Evolutionary conservation across 139 green algal species (phyloP).

Genomic region (Zygnema circumcarinatum): DNA sequence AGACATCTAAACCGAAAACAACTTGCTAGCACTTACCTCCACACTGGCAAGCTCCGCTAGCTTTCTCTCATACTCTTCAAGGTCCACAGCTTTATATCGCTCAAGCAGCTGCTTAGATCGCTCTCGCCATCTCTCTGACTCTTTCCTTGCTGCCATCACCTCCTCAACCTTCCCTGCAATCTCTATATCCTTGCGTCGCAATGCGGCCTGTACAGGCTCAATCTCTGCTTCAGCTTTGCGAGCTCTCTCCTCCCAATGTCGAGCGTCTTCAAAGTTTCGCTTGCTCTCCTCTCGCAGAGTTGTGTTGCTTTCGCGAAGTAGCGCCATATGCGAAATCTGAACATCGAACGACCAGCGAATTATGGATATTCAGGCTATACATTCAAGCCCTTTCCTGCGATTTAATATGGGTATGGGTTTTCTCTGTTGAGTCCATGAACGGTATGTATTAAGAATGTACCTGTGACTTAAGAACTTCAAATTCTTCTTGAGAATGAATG

Average conservation of each 20-base stretch:
- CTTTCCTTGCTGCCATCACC: constrained; percentile 3
- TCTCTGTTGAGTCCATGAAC: too few relatives aligned
- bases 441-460: too few relatives aligned
- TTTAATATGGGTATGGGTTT: neutral
- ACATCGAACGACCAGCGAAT: constrained; percentile 7
- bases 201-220: constrained; percentile 28
- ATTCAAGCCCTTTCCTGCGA: neutral
- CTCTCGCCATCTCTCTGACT: constrained; percentile 36
- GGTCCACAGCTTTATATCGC: constrained; percentile 59
- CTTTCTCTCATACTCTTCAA: constrained; percentile 58
- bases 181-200: constrained; percentile 28
- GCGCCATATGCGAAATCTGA: constrained; percentile 62
- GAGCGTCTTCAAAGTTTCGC: constrained; percentile 36
- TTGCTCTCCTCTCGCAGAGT: constrained; percentile 61
- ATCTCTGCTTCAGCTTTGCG: neutral
- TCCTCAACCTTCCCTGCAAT: constrained; percentile 18
- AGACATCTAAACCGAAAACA: too few relatives aligned
- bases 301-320: constrained; percentile 65
- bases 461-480: constrained; percentile 27
- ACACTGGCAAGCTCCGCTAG: constrained; percentile 22
- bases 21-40: constrained; percentile 16
- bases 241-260: constrained; percentile 44
- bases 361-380: neutral
- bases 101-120: constrained; percentile 59
- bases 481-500: constrained; percentile 33